A percentile compares a stretch with the other conserved stretches of the same genome.
Evolutionary conservation across 2,329 filamentous ascomycete species (phyloP).

Genomic region (Fusarium sp.): DNA sequence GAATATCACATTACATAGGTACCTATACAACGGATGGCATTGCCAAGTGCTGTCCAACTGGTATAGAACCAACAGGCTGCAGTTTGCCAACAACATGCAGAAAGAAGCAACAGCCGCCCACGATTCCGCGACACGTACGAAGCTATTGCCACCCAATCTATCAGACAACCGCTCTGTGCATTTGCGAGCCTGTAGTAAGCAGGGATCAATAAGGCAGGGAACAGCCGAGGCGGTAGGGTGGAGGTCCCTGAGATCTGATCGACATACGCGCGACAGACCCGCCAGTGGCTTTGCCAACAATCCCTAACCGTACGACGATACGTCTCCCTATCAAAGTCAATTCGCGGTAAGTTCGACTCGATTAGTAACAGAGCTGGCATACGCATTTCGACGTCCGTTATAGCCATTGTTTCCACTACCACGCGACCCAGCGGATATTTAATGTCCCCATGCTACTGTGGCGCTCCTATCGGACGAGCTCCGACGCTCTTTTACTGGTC

Average conservation of each 20-base stretch:
- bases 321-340: conserved; percentile 40
- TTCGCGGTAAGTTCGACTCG: conserved; percentile 22
- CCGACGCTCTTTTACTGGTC: conserved; percentile 34
- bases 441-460: conserved; percentile 28
- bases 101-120: conserved; percentile 22
- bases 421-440: conserved; percentile 15
- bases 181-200: conserved; percentile 27
- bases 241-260: conserved; percentile 50
- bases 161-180: conserved; percentile 15
- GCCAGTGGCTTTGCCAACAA: conserved; percentile 22
- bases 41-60: neutral
- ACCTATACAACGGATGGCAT: neutral
- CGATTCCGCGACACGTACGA: conserved; percentile 31
- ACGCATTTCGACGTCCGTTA: neutral
- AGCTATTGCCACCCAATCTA: conserved; percentile 42
- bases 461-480: conserved; percentile 26
- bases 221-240: conserved; percentile 43
- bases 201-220: conserved; percentile 43
- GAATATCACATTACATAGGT: neutral
- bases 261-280: conserved; percentile 46
- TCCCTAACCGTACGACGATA: conserved; percentile 6
- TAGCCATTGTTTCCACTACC: conserved; percentile 2
- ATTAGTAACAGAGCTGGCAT: conserved; percentile 1
- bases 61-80: neutral
- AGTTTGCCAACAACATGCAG: conserved; percentile 12